These are phyloP conservation scores for Yarrowia divulgata DNA, from an alignment of 805 yeast genomes.

Conservation along the genomic window DNA sequence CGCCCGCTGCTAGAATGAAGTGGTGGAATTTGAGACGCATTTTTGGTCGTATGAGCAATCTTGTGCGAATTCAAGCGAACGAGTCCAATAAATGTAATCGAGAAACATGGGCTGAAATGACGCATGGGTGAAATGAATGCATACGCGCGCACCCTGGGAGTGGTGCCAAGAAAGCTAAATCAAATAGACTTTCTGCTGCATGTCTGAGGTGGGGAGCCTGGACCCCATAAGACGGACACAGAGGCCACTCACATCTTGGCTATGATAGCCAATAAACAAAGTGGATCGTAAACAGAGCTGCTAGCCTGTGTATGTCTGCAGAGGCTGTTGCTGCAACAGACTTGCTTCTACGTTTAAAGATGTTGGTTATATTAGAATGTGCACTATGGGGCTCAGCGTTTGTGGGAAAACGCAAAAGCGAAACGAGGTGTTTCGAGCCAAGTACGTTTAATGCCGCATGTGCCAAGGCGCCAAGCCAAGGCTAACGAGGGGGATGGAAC, in stretches of 20 bases:
- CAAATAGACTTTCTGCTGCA: neutral
- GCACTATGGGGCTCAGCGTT: conserved; percentile 4
- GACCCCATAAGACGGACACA: neutral
- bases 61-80: neutral
- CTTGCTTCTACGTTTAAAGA: neutral
- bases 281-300: neutral
- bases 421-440: neutral
- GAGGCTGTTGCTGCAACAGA: too few relatives aligned
- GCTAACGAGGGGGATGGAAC: conserved; percentile 14
- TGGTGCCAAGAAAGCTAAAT: conserved; percentile 33
- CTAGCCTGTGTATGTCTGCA: too few relatives aligned
- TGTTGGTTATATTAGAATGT: neutral
- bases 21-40: conserved; percentile 34
- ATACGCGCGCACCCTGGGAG: conserved; percentile 31
- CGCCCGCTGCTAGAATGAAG: conserved; percentile 21
- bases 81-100: conserved; percentile 21
- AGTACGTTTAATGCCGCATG: conserved; percentile 26
- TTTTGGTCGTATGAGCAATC: conserved; percentile 1
- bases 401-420: neutral
- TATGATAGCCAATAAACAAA: neutral
- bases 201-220: conserved; percentile 15
- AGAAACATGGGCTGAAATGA: conserved; percentile 4
- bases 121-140: conserved; percentile 31
- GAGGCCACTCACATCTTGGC: neutral
- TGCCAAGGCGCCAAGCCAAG: conserved; percentile 32